Evolutionary conservation across 2,329 filamentous ascomycete genomes (phyloP), one percentile per base, ranked within the genome.

Genomic region (Septoria linicola): DNA sequence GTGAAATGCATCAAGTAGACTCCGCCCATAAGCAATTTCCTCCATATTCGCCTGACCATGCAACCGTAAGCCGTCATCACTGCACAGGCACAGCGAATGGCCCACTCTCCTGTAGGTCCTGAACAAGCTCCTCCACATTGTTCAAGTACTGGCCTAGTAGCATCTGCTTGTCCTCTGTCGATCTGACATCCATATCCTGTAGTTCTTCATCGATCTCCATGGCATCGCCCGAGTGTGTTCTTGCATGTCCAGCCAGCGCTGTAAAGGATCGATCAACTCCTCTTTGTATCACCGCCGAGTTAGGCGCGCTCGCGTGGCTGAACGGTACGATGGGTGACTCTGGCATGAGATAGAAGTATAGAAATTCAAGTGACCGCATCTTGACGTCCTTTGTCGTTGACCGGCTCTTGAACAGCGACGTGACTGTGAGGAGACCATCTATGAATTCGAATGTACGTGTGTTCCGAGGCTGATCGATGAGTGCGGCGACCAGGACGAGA

Each of bases 311-410:
- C 8, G 49, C 50, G n/a, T 53, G 57, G 7, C 51, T 49, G 11
- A 50, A 31, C 7, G 60, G 63, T 2, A 52, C 41, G n/a, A 56
- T 84, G 14, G 53, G 52, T 0, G 81, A 82, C 73, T 99, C 93
- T 43, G 92, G 91, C 86, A 97, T 96, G 62, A 99, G 84, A 71
- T 97, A 99, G 72, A 97, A 97, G 76, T 97, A 97, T 44, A 99
- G 75, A 68, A 97, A 97, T 71, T 97, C 93, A 61, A 96, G 85
- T n/a, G 95, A 82, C 70, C 95, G 93, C 66, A 96, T 81, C 75
- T 96, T 96, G 59, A 97, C 91, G 63, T 92, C 88, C 55, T 89
- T 84, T 19, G 84, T 84, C 3, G 92, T 96, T 59, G 84, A 83
- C 54, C 89, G 84, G 58, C 87, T 88, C 71, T 95, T 95, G 81